Percentiles rank a stretch among this genome's conserved stretches.
phyloP scores from a whole-genome alignment of 495 filamentous ascomycete genomes.

The Hypoxylon perforatum region DNA sequence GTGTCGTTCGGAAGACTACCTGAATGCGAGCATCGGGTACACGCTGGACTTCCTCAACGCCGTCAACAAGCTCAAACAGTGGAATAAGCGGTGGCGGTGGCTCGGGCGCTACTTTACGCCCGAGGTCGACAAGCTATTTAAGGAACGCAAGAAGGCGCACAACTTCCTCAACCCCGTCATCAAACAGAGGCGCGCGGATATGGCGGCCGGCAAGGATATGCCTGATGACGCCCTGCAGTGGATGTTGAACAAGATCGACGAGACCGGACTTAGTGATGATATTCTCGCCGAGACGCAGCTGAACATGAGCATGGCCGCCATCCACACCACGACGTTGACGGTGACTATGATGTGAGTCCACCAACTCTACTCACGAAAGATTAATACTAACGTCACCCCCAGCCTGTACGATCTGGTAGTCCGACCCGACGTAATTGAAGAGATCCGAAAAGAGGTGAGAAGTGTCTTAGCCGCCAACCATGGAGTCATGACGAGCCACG shows the following conservation, averaged over 20 bases:
- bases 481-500: constrained; percentile 42
- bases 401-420: constrained; percentile 55
- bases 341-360: constrained; percentile 39
- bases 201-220: constrained; percentile 33
- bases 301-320: constrained; percentile 45
- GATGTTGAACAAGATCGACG: constrained; percentile 47
- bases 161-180: constrained; percentile 48
- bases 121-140: constrained; percentile 43
- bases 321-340: constrained; percentile 48
- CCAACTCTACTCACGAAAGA: not conserved
- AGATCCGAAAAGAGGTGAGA: constrained; percentile 43
- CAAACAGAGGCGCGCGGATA: constrained; percentile 27
- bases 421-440: constrained; percentile 41
- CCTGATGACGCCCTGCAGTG: constrained; percentile 55
- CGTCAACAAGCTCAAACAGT: constrained; percentile 41
- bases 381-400: not conserved
- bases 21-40: constrained; percentile 67
- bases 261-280: constrained; percentile 28
- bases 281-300: constrained; percentile 51
- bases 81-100: constrained; percentile 46
- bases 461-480: constrained; percentile 31
- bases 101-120: constrained; percentile 47
- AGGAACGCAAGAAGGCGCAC: constrained; percentile 42
- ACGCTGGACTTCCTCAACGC: constrained; percentile 60
- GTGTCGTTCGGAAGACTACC: constrained; percentile 66